A percentile compares a stretch with the other conserved stretches of the same genome.
phyloP scores from a whole-genome alignment of 768 basidiomycete genomes.

The Exidia glandulosa region DNA sequence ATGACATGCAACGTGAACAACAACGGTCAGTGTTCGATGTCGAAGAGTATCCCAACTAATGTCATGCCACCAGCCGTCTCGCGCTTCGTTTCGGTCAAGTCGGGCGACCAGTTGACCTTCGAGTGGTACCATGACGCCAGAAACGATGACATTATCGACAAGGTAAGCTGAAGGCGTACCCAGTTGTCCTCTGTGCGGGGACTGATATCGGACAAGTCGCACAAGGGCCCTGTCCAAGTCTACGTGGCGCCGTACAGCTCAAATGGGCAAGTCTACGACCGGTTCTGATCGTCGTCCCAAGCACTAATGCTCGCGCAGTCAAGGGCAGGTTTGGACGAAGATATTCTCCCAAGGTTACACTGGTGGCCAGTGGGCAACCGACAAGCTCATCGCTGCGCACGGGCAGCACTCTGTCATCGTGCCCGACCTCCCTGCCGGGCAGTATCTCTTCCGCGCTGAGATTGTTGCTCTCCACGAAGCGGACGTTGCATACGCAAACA shows the following conservation, averaged over 20 bases:
- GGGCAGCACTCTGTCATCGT: conserved; percentile 8
- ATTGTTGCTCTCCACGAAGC: conserved; percentile 7
- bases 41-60: background rate
- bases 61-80: background rate
- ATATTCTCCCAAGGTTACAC: background rate
- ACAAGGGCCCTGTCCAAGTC: conserved; percentile 4
- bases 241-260: conserved; percentile 5
- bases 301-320: background rate
- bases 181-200: background rate
- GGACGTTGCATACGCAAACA: background rate
- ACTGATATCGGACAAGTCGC: conserved; percentile 7
- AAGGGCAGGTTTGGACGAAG: conserved; percentile 5
- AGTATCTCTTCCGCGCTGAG: conserved; percentile 9
- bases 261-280: background rate
- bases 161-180: background rate
- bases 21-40: background rate
- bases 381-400: conserved; percentile 4
- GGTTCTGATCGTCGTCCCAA: background rate
- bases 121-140: conserved; percentile 9
- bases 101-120: background rate
- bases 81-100: background rate
- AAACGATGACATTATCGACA: background rate
- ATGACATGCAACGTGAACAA: conserved; percentile 7
- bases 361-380: background rate
- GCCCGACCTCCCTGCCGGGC: conserved; percentile 5